These are phyloP conservation scores for Candida coquimbonensis DNA, from an alignment of 805 yeast genomes.

Conservation along the genomic window DNA sequence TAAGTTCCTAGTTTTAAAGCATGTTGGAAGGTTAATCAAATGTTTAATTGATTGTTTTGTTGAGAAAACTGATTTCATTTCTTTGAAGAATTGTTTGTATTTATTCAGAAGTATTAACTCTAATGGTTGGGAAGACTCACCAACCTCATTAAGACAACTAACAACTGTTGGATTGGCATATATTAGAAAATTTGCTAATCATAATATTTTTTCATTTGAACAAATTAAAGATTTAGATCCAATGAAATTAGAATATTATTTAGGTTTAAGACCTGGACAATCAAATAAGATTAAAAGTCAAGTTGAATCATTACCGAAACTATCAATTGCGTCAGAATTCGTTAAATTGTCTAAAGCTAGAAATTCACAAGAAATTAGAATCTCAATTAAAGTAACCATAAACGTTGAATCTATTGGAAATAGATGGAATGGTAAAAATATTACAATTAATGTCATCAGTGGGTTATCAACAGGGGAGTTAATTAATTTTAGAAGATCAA, in stretches of 20 bases:
- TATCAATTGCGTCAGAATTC: slow-evolving; percentile 20
- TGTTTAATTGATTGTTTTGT: slow-evolving; percentile 39
- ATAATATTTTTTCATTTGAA: slow-evolving; percentile 27
- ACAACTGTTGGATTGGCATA: slow-evolving; percentile 38
- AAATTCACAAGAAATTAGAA: slow-evolving; percentile 14
- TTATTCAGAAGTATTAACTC: slow-evolving; percentile 36
- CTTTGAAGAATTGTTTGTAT: slow-evolving; percentile 32
- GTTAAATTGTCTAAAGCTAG: slow-evolving; percentile 8
- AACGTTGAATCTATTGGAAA: slow-evolving; percentile 9
- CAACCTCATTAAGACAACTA: slow-evolving; percentile 39
- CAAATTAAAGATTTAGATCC: slow-evolving; percentile 26
- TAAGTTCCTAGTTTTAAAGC: slow-evolving; percentile 35
- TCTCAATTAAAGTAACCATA: slow-evolving; percentile 16
- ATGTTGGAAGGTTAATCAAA: slow-evolving; percentile 34
- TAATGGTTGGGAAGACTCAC: slow-evolving; percentile 44
- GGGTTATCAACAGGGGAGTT: slow-evolving; percentile 28
- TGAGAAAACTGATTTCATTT: slow-evolving; percentile 34
- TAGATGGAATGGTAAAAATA: slow-evolving; percentile 28
- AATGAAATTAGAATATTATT: slow-evolving; percentile 32
- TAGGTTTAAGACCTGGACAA: slow-evolving; percentile 34
- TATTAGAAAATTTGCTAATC: slow-evolving; percentile 31
- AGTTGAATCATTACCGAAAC: slow-evolving; percentile 30
- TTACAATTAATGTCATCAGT: slow-evolving; percentile 27
- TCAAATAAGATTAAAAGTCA: slow-evolving; percentile 32
- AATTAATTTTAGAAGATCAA: slow-evolving; percentile 39